Base-by-base conservation (phyloP, 192 early-diverging fungal species). In the Coemansia sp. region DNA sequence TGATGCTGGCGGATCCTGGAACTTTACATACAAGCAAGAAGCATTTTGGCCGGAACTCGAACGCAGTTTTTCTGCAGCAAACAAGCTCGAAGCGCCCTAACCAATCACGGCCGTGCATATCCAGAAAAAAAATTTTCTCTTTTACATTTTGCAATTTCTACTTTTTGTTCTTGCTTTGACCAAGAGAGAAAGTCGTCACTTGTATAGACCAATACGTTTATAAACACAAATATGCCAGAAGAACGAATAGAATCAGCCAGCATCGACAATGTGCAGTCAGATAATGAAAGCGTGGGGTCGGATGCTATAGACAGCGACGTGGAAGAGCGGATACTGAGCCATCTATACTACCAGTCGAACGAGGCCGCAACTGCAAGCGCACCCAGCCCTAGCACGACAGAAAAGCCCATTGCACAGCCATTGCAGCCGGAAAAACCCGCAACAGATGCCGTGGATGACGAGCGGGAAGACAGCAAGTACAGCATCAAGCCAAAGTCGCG, bases 1-100 rank as follows among this genome's bases (percentile, higher is more conserved):
- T 1, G 82, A 85, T 23, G 92, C 80, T 67, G 90, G 90, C 14
- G 92, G 92, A 4, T 42, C 64, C 1, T 84, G 77, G 53, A 62
- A 76, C 26, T 95, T 85, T 72, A 82, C 79, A 32, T 91, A 76
- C 52, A 48, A 84, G 18, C 82, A 84, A 52, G 80, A 85, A 7
- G 58, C 53, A 5, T 93, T 92, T 57, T 93, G 91, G 93, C 58
- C 46, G 9, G 64, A 58, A 40, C 63, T 73, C 28, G 63, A 62
- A 34, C 50, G 40, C 40, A 16, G 40, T 42, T 42, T 17, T 9
- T 18, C 11, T 17, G 18, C 11, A 18, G n/a, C 11, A 6, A 42
- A 42, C 18, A 42, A 4, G n/a, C n/a, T 15, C 1, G 12, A 17
- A 41, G 6, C n/a, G 40, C 14, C 18, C 8, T 42, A 18, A 42